These are phyloP conservation scores for Tubosaeta sp. DNA, from an alignment of 768 basidiomycete species.

Conservation along the genomic window DNA sequence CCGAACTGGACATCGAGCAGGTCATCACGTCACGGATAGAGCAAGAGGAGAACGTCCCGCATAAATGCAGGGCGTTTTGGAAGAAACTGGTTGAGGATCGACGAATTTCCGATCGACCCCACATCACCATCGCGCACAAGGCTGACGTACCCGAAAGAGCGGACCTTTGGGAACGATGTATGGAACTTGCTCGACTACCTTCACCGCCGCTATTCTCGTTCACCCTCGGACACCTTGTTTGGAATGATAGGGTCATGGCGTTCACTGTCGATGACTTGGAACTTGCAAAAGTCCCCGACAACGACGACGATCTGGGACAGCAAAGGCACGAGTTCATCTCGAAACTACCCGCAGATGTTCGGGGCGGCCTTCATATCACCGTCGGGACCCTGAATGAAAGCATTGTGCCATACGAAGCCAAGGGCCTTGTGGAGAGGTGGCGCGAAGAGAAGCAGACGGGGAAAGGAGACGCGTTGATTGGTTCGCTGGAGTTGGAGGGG, in stretches of 20 bases:
- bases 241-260: conserved; percentile 80
- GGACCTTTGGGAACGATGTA: conserved; percentile 42
- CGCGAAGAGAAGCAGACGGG: conserved; percentile 31
- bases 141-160: conserved; percentile 37
- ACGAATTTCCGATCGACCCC: conserved; percentile 60
- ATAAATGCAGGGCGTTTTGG: conserved; percentile 44
- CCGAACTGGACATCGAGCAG: conserved; percentile 60
- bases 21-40: conserved; percentile 44
- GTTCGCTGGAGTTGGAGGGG: conserved; percentile 27
- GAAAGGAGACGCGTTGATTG: conserved; percentile 4
- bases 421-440: conserved; percentile 56
- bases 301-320: conserved; percentile 27
- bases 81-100: conserved; percentile 36
- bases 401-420: conserved; percentile 67
- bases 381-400: conserved; percentile 62
- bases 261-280: conserved; percentile 60
- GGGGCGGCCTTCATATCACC: conserved; percentile 72
- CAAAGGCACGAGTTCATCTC: conserved; percentile 46
- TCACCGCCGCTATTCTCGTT: conserved; percentile 56
- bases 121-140: conserved; percentile 83
- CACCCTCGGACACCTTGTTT: conserved; percentile 58
- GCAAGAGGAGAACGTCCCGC: conserved; percentile 27
- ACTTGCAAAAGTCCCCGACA: conserved; percentile 30
- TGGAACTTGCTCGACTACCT: conserved; percentile 10
- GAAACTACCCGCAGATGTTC: conserved; percentile 43